phyloP scores from a whole-genome alignment of 768 basidiomycete species.

The Rhizopogon vulgaris region DNA sequence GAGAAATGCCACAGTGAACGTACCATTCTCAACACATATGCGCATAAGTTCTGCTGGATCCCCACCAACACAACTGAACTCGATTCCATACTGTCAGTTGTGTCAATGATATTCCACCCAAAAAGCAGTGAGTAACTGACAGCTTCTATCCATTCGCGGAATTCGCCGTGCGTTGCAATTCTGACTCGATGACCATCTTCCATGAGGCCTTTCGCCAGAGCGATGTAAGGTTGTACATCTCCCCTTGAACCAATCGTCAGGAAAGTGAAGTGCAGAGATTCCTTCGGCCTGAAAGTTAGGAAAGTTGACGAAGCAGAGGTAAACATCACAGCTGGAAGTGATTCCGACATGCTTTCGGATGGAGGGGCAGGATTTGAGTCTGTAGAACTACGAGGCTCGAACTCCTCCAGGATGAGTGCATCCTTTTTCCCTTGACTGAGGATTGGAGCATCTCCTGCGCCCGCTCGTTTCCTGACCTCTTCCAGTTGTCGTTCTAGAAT shows the following conservation, averaged over 20 bases:
- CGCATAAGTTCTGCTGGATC: constrained; percentile 98
- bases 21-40: constrained; percentile 97
- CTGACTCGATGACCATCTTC: constrained; percentile 83
- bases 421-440: constrained; percentile 56
- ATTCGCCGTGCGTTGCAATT: constrained; percentile 95
- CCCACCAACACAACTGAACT: constrained; percentile 89
- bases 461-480: constrained; percentile 46
- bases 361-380: constrained; percentile 39
- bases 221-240: constrained; percentile 98
- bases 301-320: constrained; percentile 94
- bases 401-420: constrained; percentile 79
- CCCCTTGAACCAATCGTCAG: constrained; percentile 94
- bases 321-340: constrained; percentile 90
- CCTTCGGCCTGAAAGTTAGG: constrained; percentile 89
- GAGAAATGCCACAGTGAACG: constrained; percentile 91
- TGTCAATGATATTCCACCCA: constrained; percentile 3
- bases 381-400: constrained; percentile 47
- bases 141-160: constrained; percentile 90
- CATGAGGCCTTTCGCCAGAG: constrained; percentile 86
- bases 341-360: constrained; percentile 57
- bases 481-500: constrained; percentile 82
- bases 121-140: constrained; percentile 40
- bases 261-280: constrained; percentile 85
- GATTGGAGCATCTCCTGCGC: constrained; percentile 34
- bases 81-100: constrained; percentile 77